phyloP scores from a whole-genome alignment of 2,329 filamentous ascomycete genomes.

The Cadophora gregata region DNA sequence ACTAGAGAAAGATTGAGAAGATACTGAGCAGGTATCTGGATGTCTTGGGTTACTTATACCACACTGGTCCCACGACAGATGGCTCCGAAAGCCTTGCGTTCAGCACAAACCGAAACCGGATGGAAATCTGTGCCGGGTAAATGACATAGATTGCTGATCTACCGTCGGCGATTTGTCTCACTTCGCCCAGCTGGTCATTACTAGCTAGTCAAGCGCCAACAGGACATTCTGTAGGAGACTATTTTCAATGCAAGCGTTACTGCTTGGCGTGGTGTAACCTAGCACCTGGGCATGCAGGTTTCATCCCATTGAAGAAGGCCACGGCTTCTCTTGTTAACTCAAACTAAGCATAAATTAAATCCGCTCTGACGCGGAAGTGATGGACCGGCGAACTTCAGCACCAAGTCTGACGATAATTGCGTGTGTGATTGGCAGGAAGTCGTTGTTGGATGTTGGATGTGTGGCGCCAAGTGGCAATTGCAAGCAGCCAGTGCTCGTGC shows the following conservation, averaged over 20 bases:
- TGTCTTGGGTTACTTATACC: constrained; percentile 9
- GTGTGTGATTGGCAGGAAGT: not conserved
- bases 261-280: not conserved
- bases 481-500: not conserved
- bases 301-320: not conserved
- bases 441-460: not conserved
- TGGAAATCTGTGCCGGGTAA: constrained; percentile 1
- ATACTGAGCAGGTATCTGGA: constrained; percentile 11
- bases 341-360: not conserved
- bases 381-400: not conserved
- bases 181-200: not conserved
- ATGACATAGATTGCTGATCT: not conserved
- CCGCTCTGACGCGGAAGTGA: not conserved
- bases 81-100: not conserved
- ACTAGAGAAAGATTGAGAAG: constrained; percentile 7
- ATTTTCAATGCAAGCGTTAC: constrained; percentile 4
- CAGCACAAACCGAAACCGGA: not conserved
- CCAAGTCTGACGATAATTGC: not conserved
- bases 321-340: not conserved
- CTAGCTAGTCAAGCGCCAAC: not conserved
- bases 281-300: not conserved
- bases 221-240: not conserved
- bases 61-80: not conserved
- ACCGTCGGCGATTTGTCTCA: constrained; percentile 2
- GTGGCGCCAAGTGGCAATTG: not conserved